Conservation (phyloP, 371 early-diverging fungal species). For the Haplosporangium sp. region DNA sequence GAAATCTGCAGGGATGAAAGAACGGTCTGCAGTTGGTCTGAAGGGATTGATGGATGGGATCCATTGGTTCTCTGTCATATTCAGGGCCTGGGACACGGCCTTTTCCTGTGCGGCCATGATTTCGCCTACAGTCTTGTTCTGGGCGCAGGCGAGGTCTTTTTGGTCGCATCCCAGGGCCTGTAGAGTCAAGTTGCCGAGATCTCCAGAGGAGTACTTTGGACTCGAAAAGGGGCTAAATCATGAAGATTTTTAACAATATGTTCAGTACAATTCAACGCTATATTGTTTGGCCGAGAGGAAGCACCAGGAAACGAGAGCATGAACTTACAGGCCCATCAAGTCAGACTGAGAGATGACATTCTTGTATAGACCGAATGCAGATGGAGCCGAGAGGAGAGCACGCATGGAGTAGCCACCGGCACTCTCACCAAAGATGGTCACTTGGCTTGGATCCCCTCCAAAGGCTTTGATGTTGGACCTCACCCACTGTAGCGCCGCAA, state of each 20-base stretch:
- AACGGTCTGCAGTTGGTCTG: slow-evolving; percentile 22
- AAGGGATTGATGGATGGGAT: neutral
- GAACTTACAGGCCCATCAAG: slow-evolving; percentile 32
- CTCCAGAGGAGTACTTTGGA: slow-evolving; percentile 1
- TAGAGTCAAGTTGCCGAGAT: slow-evolving; percentile 11
- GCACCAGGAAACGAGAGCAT: neutral
- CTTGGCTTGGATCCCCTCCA: slow-evolving; percentile 57
- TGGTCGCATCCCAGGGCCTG: slow-evolving; percentile 8
- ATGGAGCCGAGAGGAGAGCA: slow-evolving; percentile 29
- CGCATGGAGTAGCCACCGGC: slow-evolving; percentile 60
- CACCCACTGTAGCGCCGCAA: slow-evolving; percentile 60
- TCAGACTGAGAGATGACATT: slow-evolving; percentile 39
- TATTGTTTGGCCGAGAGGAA: too few species aligned
- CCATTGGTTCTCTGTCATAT: slow-evolving; percentile 10
- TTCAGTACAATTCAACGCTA: too few species aligned
- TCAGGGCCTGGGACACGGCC: slow-evolving; percentile 1
- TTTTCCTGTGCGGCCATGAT: slow-evolving; percentile 9
- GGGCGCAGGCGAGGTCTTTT: slow-evolving; percentile 29
- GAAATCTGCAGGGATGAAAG: slow-evolving; percentile 26
- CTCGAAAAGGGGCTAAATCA: slow-evolving; percentile 21
- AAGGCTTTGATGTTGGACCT: slow-evolving; percentile 58
- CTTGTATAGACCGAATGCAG: slow-evolving; percentile 36
- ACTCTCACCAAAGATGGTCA: slow-evolving; percentile 60
- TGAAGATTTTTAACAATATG: too few species aligned
- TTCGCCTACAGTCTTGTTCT: slow-evolving; percentile 19